A percentile compares a stretch with the other conserved stretches of the same genome.
phyloP scores from a whole-genome alignment of 768 basidiomycete species.

The Pulveroboletus ravenelii region DNA sequence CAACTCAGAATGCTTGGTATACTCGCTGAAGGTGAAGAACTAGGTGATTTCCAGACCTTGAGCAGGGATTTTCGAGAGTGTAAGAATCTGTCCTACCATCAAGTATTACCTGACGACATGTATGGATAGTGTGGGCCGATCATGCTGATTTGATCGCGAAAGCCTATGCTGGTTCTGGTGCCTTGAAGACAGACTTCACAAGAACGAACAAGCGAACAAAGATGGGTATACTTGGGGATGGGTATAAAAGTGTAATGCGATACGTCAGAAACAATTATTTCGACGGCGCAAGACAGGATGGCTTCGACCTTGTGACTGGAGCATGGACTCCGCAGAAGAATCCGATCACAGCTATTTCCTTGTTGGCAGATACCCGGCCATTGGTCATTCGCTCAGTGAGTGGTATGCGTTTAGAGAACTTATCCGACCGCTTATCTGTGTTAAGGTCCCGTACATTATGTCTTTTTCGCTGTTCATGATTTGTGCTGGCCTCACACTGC shows the following conservation, averaged over 20 bases:
- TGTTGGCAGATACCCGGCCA: constrained; percentile 78
- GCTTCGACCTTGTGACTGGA: constrained; percentile 91
- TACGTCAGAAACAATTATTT: constrained; percentile 97
- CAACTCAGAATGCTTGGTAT: constrained; percentile 76
- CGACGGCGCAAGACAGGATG: constrained; percentile 91
- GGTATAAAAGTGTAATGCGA: constrained; percentile 74
- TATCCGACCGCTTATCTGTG: constrained; percentile 1
- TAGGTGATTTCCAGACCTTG: constrained; percentile 80
- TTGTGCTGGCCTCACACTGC: constrained; percentile 78
- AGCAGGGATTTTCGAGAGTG: constrained; percentile 84
- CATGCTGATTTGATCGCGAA: constrained; percentile 88
- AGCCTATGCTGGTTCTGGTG: constrained; percentile 93
- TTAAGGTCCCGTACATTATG: constrained; percentile 78
- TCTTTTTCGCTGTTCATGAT: constrained; percentile 86
- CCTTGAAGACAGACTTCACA: constrained; percentile 95
- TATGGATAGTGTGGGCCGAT: constrained; percentile 85
- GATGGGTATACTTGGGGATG: constrained; percentile 79
- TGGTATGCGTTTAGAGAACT: constrained; percentile 10
- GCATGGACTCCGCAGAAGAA: constrained; percentile 81
- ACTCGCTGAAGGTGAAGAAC: constrained; percentile 58
- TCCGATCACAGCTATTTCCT: constrained; percentile 61
- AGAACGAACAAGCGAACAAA: constrained; percentile 85
- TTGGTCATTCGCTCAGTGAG: constrained; percentile 77
- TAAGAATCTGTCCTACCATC: constrained; percentile 36
- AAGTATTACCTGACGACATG: neutral